These are phyloP conservation scores for Hyphodiscus sp. DNA, from an alignment of 2,329 filamentous ascomycete species.

Conservation along the genomic window DNA sequence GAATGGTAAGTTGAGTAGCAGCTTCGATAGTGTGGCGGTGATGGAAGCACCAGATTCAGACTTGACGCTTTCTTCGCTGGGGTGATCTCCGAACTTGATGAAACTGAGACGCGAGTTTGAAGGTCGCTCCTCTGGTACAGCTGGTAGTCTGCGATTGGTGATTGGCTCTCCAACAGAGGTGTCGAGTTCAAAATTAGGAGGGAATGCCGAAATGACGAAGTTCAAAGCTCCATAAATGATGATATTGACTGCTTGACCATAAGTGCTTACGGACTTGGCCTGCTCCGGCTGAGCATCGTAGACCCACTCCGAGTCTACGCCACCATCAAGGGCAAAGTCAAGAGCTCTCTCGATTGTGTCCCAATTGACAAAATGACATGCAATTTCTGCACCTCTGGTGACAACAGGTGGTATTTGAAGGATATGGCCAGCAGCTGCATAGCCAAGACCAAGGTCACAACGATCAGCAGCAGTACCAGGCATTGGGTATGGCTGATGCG, in stretches of 20 bases:
- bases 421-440: slow-evolving; percentile 55
- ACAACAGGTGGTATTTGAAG: slow-evolving; percentile 50
- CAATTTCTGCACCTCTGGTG: slow-evolving; percentile 52
- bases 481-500: slow-evolving; percentile 28
- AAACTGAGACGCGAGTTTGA: slow-evolving; percentile 49
- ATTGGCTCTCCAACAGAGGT: slow-evolving; percentile 38
- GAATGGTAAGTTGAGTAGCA: slow-evolving; percentile 66
- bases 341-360: slow-evolving; percentile 55
- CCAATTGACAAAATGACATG: slow-evolving; percentile 53
- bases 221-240: slow-evolving; percentile 50
- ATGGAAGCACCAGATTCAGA: slow-evolving; percentile 26
- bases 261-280: slow-evolving; percentile 35
- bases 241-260: slow-evolving; percentile 47
- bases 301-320: slow-evolving; percentile 33
- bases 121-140: slow-evolving; percentile 19
- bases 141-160: slow-evolving; percentile 42
- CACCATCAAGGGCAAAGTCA: slow-evolving; percentile 48
- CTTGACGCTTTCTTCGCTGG: slow-evolving; percentile 34
- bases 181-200: slow-evolving; percentile 54
- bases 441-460: slow-evolving; percentile 53
- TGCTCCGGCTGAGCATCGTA: slow-evolving; percentile 25
- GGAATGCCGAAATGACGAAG: slow-evolving; percentile 56
- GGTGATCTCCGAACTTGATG: slow-evolving; percentile 64
- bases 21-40: slow-evolving; percentile 50
- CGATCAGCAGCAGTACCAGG: slow-evolving; percentile 36